Evolutionary conservation across 2,329 filamentous ascomycete species (phyloP).

Genomic region (Huntiella decipiens): DNA sequence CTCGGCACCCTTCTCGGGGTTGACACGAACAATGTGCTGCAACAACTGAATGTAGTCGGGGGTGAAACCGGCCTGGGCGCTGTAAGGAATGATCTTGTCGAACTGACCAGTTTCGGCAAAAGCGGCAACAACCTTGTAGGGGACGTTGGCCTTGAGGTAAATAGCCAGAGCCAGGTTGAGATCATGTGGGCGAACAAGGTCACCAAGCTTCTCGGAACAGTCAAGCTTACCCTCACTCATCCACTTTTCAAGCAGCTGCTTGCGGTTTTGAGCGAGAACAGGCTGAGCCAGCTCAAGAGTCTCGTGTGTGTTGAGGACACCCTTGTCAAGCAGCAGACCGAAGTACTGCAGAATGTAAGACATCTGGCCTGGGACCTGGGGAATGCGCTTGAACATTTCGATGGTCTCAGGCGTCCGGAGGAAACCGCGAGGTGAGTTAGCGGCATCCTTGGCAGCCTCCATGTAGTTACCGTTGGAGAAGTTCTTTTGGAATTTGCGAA

Average conservation of each 20-base stretch:
- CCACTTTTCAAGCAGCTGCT: slow-evolving; percentile 96
- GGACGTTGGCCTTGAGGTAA: slow-evolving; percentile 76
- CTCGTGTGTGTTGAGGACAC: slow-evolving; percentile 77
- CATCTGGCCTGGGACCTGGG: slow-evolving; percentile 65
- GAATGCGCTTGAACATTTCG: slow-evolving; percentile 80
- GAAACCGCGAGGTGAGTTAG: slow-evolving; percentile 91
- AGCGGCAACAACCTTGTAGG: slow-evolving; percentile 85
- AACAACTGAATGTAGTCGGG: slow-evolving; percentile 90
- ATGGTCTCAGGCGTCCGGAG: slow-evolving; percentile 88
- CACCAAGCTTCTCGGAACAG: slow-evolving; percentile 89
- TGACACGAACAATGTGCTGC: slow-evolving; percentile 79
- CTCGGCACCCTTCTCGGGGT: slow-evolving; percentile 83
- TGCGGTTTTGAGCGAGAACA: slow-evolving; percentile 81
- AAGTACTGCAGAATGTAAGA: slow-evolving; percentile 95
- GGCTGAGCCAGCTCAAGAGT: slow-evolving; percentile 85
- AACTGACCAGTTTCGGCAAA: slow-evolving; percentile 94
- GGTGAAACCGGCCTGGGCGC: slow-evolving; percentile 65
- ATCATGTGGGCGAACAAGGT: slow-evolving; percentile 80
- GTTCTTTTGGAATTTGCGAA: slow-evolving; percentile 79
- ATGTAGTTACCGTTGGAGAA: slow-evolving; percentile 62
- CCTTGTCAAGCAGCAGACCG: slow-evolving; percentile 91
- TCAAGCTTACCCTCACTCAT: slow-evolving; percentile 89
- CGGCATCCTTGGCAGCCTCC: slow-evolving; percentile 87
- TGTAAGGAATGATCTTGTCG: slow-evolving; percentile 88
- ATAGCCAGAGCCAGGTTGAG: slow-evolving; percentile 71